Evolutionary conservation across 2,329 filamentous ascomycete genomes (phyloP).

Genomic region (Ilyonectria sp.): DNA sequence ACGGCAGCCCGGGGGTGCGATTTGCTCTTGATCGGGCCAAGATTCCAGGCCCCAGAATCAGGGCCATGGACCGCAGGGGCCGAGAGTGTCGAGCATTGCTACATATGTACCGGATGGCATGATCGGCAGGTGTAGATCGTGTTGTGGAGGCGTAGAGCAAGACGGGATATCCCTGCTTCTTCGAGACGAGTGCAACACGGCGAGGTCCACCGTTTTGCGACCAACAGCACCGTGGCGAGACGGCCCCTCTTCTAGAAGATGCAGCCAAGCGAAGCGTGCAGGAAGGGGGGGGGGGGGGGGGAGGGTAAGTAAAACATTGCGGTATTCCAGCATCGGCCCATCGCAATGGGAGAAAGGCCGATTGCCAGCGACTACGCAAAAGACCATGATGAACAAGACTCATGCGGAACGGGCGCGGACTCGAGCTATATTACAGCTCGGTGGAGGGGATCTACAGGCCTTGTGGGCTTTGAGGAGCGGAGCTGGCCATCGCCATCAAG

Average conservation of each 20-base stretch:
- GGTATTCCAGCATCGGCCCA: too few relatives aligned
- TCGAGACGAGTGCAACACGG: neutral
- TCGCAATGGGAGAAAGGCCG: too few relatives aligned
- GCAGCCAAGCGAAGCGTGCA: too few relatives aligned
- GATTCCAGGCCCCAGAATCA: constrained; percentile 5
- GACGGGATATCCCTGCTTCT: neutral
- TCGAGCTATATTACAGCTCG: neutral
- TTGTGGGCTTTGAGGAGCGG: neutral
- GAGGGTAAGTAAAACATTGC: too few relatives aligned
- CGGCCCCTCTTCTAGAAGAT: too few relatives aligned
- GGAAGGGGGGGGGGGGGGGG: too few relatives aligned
- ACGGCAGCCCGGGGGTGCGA: neutral
- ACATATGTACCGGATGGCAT: constrained; percentile 6
- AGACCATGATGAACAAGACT: too few relatives aligned
- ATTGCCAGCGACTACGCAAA: too few relatives aligned
- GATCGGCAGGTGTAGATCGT: constrained; percentile 8
- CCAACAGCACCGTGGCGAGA: neutral
- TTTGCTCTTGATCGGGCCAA: neutral
- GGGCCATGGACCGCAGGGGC: constrained; percentile 2
- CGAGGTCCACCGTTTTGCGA: neutral
- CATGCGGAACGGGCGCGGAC: too few relatives aligned
- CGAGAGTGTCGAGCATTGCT: neutral
- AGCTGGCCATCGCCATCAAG: neutral
- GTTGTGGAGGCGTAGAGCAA: neutral
- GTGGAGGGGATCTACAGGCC: neutral